Percentiles rank a stretch among this genome's conserved stretches.
Evolutionary conservation across 805 yeast genomes (phyloP).

Genomic region (Candida sanyiensis): DNA sequence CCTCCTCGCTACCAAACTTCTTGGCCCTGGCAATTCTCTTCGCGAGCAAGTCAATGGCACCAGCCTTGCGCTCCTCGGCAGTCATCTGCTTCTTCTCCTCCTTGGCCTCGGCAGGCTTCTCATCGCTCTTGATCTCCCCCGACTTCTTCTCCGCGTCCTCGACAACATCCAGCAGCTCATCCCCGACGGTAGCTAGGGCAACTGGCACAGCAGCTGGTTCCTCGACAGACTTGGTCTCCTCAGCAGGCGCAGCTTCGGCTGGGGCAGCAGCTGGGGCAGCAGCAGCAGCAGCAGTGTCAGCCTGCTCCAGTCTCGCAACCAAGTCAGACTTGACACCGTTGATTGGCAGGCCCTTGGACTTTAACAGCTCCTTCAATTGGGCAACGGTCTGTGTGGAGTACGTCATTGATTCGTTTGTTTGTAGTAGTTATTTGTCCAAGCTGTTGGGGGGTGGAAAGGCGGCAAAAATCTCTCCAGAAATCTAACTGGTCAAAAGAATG

Average conservation of each 20-base stretch:
- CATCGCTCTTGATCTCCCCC: background rate
- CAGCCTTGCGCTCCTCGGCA: slow-evolving; percentile 65
- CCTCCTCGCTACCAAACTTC: slow-evolving; percentile 65
- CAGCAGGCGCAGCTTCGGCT: slow-evolving; percentile 4
- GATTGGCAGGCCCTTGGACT: slow-evolving; percentile 56
- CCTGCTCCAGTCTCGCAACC: slow-evolving; percentile 55
- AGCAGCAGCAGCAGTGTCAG: slow-evolving; percentile 31
- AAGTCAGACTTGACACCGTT: slow-evolving; percentile 81
- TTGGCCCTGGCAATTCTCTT: slow-evolving; percentile 67
- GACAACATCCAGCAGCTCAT: slow-evolving; percentile 8
- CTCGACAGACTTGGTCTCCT: slow-evolving; percentile 1
- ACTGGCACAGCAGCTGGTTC: slow-evolving; percentile 1
- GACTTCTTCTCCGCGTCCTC: slow-evolving; percentile 3
- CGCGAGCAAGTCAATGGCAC: slow-evolving; percentile 60
- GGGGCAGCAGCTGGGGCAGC: background rate
- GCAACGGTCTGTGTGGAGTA: slow-evolving; percentile 70
- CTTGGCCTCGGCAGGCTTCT: slow-evolving; percentile 10
- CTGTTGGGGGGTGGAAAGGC: no score
- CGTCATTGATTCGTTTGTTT: no score
- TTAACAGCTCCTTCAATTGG: slow-evolving; percentile 75
- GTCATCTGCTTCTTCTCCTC: slow-evolving; percentile 32
- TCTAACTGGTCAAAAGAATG: no score
- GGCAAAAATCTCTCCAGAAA: no score
- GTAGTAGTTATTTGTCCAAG: no score
- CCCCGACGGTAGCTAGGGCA: slow-evolving; percentile 6